phyloP scores from a whole-genome alignment of 805 yeast genomes.

The Zygosaccharomyces kombuchaensis region DNA sequence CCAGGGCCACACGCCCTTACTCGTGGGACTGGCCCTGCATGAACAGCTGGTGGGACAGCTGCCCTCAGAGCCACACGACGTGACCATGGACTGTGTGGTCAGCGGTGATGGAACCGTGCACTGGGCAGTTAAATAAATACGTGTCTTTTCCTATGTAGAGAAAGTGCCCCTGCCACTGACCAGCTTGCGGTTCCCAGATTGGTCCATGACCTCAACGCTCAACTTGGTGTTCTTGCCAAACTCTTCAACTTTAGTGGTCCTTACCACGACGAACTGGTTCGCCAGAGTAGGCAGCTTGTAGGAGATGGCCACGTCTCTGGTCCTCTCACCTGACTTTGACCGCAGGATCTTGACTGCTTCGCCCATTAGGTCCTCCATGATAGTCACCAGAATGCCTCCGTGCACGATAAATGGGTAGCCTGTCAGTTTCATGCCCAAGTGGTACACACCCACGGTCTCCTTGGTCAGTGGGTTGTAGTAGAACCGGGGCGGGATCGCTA shows the following conservation, averaged over 20 bases:
- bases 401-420: conserved; percentile 88
- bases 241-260: conserved; percentile 41
- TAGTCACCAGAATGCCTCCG: conserved; percentile 82
- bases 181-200: conserved; percentile 45
- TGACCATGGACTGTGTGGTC: conserved; percentile 30
- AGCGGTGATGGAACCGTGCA: conserved; percentile 28
- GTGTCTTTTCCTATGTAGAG: conserved; percentile 20
- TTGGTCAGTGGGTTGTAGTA: conserved; percentile 53
- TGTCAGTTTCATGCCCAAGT: conserved; percentile 70
- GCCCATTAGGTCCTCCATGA: conserved; percentile 72
- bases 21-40: conserved; percentile 30
- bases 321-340: conserved; percentile 31
- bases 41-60: conserved; percentile 28
- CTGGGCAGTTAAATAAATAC: conserved; percentile 43
- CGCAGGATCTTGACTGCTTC: conserved; percentile 43
- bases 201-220: conserved; percentile 48
- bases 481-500: conserved; percentile 67
- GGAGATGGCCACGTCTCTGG: conserved; percentile 40
- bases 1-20: conserved; percentile 23
- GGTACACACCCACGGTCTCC: conserved; percentile 64
- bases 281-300: conserved; percentile 75
- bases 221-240: conserved; percentile 36
- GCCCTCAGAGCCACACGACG: conserved; percentile 31
- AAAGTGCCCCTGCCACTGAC: conserved; percentile 55
- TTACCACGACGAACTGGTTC: conserved; percentile 67